Percentiles rank a stretch among this genome's conserved stretches.
Evolutionary conservation across 768 basidiomycete species (phyloP).

Genomic region (Serendipita sp.): DNA sequence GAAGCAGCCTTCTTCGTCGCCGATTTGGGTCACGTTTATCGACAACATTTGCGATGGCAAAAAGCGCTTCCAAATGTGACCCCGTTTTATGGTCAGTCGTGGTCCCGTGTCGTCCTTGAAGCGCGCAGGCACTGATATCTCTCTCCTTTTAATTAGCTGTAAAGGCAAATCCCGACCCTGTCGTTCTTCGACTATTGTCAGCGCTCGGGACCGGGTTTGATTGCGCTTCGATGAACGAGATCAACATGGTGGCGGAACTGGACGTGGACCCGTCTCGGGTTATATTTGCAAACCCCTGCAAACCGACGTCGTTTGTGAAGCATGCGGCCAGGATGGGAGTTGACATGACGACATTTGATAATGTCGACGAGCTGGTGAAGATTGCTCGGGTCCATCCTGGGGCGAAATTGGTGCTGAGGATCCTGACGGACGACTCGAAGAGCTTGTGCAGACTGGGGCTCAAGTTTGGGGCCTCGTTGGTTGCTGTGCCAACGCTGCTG

Average conservation of each 20-base stretch:
- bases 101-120: conserved; percentile 13
- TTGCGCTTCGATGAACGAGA: conserved; percentile 92
- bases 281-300: conserved; percentile 99
- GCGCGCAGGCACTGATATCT: conserved; percentile 18
- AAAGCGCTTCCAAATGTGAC: conserved; percentile 66
- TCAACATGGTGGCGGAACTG: conserved; percentile 57
- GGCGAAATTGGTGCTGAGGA: conserved; percentile 83
- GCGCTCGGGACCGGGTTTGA: conserved; percentile 89
- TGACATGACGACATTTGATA: conserved; percentile 96
- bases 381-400: conserved; percentile 62
- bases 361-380: conserved; percentile 90
- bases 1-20: conserved; percentile 96
- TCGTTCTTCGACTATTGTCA: conserved; percentile 79
- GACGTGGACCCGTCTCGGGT: conserved; percentile 66
- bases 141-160: conserved; percentile 41
- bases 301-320: conserved; percentile 85
- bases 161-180: conserved; percentile 97
- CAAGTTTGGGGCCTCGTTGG: conserved; percentile 90
- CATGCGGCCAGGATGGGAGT: conserved; percentile 66
- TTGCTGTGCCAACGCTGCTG: conserved; percentile 63
- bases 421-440: conserved; percentile 96
- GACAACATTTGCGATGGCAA: conserved; percentile 73
- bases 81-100: conserved; percentile 83
- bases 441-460: conserved; percentile 83
- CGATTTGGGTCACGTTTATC: conserved; percentile 77